Percentiles rank a stretch among this genome's conserved stretches.
These are phyloP conservation scores for Discostella pseudostelligera DNA, from an alignment of 108 stramenopile species.

Conservation along the genomic window DNA sequence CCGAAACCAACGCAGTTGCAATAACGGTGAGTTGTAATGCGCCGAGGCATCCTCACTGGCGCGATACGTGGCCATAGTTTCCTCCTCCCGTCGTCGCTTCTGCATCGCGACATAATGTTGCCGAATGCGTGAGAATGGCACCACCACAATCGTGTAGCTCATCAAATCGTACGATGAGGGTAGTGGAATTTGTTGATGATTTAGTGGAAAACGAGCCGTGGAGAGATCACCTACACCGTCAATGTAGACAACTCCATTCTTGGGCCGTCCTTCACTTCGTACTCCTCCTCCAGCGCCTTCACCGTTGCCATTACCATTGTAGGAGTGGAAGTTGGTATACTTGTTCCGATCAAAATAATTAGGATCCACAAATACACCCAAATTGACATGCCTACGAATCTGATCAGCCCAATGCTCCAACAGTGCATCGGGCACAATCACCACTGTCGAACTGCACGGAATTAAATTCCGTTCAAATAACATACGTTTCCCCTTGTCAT, in stretches of 20 bases:
- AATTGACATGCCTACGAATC: conserved; percentile 53
- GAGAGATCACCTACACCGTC: conserved; percentile 59
- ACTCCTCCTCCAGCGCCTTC: not conserved
- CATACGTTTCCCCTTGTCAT: conserved; percentile 33
- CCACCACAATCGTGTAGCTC: conserved; percentile 49
- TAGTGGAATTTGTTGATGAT: conserved; percentile 19
- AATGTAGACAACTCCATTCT: conserved; percentile 49
- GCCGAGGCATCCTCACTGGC: not conserved
- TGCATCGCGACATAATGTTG: conserved; percentile 16
- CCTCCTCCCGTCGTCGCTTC: conserved; percentile 24
- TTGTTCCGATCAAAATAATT: not conserved
- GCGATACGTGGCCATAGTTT: not conserved
- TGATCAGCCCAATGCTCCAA: conserved; percentile 81
- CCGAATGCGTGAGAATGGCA: conserved; percentile 49
- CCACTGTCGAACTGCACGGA: conserved; percentile 59
- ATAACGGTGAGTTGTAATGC: conserved; percentile 22
- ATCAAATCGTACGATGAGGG: conserved; percentile 35
- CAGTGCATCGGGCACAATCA: conserved; percentile 75
- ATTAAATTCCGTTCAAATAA: conserved; percentile 53
- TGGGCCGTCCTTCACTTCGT: not conserved
- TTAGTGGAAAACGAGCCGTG: conserved; percentile 40
- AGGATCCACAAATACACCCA: conserved; percentile 41
- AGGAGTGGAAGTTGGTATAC: not conserved
- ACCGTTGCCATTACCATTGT: not conserved
- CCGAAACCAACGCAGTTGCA: conserved; percentile 58